phyloP scores from a whole-genome alignment of 2,329 filamentous ascomycete species.

The Fusarium anthophilum region DNA sequence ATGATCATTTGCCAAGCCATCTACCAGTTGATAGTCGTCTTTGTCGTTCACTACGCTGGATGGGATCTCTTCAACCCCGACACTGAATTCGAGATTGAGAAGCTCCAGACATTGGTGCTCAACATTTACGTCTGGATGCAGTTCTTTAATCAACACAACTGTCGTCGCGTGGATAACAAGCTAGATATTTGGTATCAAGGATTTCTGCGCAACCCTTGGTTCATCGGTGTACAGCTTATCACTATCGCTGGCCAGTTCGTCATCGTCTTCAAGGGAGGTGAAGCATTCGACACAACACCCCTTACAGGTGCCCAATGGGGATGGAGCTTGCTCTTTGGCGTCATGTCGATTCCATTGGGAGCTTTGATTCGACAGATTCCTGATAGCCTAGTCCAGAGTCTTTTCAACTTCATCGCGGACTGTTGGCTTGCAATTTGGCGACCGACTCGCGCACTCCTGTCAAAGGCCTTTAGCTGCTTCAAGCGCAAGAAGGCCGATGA shows the following conservation, averaged over 20 bases:
- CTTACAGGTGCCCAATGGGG: slow-evolving; percentile 75
- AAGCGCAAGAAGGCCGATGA: slow-evolving; percentile 37
- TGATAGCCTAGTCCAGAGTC: slow-evolving; percentile 45
- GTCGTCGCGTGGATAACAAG: slow-evolving; percentile 82
- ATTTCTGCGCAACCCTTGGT: slow-evolving; percentile 78
- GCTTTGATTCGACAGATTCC: slow-evolving; percentile 54
- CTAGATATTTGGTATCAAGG: slow-evolving; percentile 84
- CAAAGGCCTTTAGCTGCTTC: slow-evolving; percentile 22
- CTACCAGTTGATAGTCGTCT: slow-evolving; percentile 67
- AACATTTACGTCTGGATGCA: slow-evolving; percentile 93
- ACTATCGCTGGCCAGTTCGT: slow-evolving; percentile 76
- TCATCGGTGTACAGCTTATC: slow-evolving; percentile 72
- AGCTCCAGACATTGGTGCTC: slow-evolving; percentile 75
- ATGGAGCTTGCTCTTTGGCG: slow-evolving; percentile 73
- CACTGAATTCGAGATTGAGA: slow-evolving; percentile 45
- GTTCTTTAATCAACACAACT: slow-evolving; percentile 85
- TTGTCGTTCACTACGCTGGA: slow-evolving; percentile 70
- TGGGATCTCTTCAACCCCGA: slow-evolving; percentile 64
- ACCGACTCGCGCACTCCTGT: slow-evolving; percentile 26
- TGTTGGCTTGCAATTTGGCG: slow-evolving; percentile 19
- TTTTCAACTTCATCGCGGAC: slow-evolving; percentile 33
- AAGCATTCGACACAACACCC: slow-evolving; percentile 69
- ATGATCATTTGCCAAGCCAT: slow-evolving; percentile 71
- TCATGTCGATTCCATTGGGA: slow-evolving; percentile 71
- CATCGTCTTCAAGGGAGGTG: slow-evolving; percentile 76